Evolutionary conservation across 1,284 basidiomycete genomes (phyloP).

Genomic region (Irpex lacteus): DNA sequence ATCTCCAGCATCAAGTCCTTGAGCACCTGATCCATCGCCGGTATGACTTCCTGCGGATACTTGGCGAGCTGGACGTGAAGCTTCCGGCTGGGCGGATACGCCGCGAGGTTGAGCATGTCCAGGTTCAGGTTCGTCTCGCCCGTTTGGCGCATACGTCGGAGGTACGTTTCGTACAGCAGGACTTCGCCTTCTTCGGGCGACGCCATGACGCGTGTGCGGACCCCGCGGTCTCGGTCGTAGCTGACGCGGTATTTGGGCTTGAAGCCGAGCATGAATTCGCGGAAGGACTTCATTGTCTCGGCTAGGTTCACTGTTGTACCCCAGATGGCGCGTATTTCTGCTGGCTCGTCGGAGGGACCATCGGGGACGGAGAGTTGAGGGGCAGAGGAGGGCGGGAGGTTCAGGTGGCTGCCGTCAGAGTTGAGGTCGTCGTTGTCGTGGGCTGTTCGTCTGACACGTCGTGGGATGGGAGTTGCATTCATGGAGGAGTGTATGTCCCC

Average conservation of each 20-base stretch:
- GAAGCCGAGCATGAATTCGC: constrained; percentile 87
- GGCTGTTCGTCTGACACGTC: constrained; percentile 25
- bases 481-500: constrained; percentile 84
- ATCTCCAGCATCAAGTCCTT: constrained; percentile 87
- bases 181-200: constrained; percentile 69
- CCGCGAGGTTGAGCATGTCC: constrained; percentile 85
- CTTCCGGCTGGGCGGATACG: constrained; percentile 85
- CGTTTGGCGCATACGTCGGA: constrained; percentile 86
- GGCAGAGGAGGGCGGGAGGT: constrained; percentile 62
- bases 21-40: constrained; percentile 94
- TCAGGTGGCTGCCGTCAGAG: constrained; percentile 56
- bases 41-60: constrained; percentile 96
- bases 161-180: constrained; percentile 78
- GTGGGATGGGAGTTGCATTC: constrained; percentile 55
- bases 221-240: constrained; percentile 67
- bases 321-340: constrained; percentile 92
- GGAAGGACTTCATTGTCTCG: constrained; percentile 90
- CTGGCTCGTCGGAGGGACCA: constrained; percentile 57
- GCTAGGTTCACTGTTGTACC: constrained; percentile 91
- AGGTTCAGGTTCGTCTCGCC: constrained; percentile 92
- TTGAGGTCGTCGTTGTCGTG: constrained; percentile 41
- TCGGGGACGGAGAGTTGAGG: constrained; percentile 62
- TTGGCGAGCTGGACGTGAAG: constrained; percentile 79
- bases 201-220: constrained; percentile 52
- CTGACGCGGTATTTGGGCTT: constrained; percentile 88